Evolutionary conservation across 2,329 filamentous ascomycete genomes (phyloP).

Genomic region (Xylaria sp.): DNA sequence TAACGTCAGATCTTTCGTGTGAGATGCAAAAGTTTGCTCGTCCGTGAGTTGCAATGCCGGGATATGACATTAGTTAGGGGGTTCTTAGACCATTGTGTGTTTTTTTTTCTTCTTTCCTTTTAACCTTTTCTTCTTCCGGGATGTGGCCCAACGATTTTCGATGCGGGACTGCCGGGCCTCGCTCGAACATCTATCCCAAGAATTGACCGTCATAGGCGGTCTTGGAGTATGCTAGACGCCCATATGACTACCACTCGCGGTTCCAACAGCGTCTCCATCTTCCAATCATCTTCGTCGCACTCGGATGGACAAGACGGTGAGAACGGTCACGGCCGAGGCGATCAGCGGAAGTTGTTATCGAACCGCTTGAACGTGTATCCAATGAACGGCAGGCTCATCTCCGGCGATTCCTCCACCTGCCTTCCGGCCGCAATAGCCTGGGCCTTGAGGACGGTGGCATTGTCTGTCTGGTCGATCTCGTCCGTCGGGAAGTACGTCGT

Average conservation of each 20-base stretch:
- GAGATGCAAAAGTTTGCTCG: constrained; percentile 16
- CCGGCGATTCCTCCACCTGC: constrained; percentile 75
- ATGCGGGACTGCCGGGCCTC: constrained; percentile 20
- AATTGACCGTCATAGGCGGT: background rate
- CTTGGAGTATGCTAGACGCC: constrained; percentile 1
- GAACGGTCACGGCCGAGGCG: constrained; percentile 17
- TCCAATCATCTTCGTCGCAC: background rate
- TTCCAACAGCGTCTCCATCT: constrained; percentile 5
- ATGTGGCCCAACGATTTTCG: constrained; percentile 9
- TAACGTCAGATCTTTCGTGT: constrained; percentile 5
- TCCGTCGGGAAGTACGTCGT: constrained; percentile 99
- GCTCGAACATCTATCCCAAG: constrained; percentile 5
- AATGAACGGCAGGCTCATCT: constrained; percentile 95
- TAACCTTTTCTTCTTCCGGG: constrained; percentile 4
- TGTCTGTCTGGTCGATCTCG: constrained; percentile 96
- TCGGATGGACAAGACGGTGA: background rate
- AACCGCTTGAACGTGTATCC: constrained; percentile 99
- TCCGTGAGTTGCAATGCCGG: constrained; percentile 1
- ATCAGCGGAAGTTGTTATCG: constrained; percentile 68
- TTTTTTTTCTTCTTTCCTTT: constrained; percentile 5
- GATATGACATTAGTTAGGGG: constrained; percentile 8
- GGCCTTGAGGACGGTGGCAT: constrained; percentile 81
- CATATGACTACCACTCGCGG: background rate
- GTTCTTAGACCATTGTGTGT: constrained; percentile 12
- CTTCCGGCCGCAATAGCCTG: constrained; percentile 74